These are phyloP conservation scores for Bruguiera parviflora DNA, from an alignment of 345 rosid species.

Conservation along the genomic window DNA sequence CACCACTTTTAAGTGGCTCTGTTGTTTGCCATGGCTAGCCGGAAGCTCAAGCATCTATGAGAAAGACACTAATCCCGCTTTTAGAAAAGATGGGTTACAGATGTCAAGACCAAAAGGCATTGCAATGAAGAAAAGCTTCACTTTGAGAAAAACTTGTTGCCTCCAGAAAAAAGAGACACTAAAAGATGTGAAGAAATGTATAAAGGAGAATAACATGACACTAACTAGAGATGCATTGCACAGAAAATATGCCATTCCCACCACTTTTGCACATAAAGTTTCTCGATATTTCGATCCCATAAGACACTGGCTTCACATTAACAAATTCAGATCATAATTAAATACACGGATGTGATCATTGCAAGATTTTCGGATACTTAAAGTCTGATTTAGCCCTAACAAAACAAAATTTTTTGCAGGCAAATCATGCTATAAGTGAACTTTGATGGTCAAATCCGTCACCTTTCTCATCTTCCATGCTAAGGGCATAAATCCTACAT, in stretches of 20 bases:
- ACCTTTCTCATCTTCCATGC: no score
- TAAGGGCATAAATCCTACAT: no score
- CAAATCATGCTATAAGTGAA: no score
- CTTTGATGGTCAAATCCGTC: no score
- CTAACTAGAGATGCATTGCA: background rate
- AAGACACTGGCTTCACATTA: background rate
- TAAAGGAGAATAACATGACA: background rate
- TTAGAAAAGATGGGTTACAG: slow-evolving; percentile 10
- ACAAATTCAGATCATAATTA: background rate
- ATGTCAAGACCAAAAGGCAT: slow-evolving; percentile 13
- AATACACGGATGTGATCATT: no score
- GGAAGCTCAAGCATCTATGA: no score
- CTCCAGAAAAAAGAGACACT: background rate
- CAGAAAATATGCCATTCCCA: slow-evolving; percentile 33
- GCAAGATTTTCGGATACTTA: no score
- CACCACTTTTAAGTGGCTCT: no score
- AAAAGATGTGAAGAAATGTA: background rate
- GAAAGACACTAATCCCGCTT: background rate
- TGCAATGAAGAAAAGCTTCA: slow-evolving; percentile 6
- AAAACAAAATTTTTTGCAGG: no score
- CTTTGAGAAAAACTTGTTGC: background rate
- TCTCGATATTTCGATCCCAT: background rate
- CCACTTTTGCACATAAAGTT: slow-evolving; percentile 5
- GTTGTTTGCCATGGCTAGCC: no score
- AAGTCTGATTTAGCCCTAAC: no score